A percentile compares a stretch with the other conserved stretches of the same genome.
These are phyloP conservation scores for Tilletia walkeri DNA, from an alignment of 1,284 basidiomycete species.

Conservation along the genomic window DNA sequence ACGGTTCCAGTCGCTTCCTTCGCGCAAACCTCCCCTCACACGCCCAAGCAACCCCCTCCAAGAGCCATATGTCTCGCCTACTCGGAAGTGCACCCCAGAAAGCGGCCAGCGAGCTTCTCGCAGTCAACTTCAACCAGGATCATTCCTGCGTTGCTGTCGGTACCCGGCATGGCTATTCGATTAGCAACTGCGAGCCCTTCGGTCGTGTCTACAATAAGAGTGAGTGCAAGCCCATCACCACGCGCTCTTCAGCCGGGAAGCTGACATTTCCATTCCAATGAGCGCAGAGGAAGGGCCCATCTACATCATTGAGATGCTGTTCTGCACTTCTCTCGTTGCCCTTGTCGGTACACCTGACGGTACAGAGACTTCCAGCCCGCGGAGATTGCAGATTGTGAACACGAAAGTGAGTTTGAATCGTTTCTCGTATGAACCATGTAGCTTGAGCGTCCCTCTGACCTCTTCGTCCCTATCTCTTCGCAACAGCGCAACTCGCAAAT, in stretches of 20 bases:
- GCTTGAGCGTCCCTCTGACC: not conserved
- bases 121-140: conserved; percentile 48
- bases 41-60: no score
- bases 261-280: conserved; percentile 43
- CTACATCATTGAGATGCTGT: conserved; percentile 97
- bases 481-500: conserved; percentile 91
- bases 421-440: not conserved
- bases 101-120: conserved; percentile 28
- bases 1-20: no score
- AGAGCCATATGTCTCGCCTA: conserved; percentile 12
- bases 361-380: conserved; percentile 67
- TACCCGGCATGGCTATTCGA: conserved; percentile 90
- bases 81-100: conserved; percentile 12
- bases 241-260: not conserved
- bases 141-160: conserved; percentile 85
- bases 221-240: conserved; percentile 2
- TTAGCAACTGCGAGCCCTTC: conserved; percentile 97
- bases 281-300: conserved; percentile 76
- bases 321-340: conserved; percentile 95
- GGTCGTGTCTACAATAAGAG: conserved; percentile 86
- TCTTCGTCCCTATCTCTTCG: not conserved
- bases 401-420: conserved; percentile 58
- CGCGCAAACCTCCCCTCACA: no score
- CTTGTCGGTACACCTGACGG: conserved; percentile 90
- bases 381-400: conserved; percentile 94